Conservation (phyloP, 1,284 basidiomycete species). For the Mycena citricolor region DNA sequence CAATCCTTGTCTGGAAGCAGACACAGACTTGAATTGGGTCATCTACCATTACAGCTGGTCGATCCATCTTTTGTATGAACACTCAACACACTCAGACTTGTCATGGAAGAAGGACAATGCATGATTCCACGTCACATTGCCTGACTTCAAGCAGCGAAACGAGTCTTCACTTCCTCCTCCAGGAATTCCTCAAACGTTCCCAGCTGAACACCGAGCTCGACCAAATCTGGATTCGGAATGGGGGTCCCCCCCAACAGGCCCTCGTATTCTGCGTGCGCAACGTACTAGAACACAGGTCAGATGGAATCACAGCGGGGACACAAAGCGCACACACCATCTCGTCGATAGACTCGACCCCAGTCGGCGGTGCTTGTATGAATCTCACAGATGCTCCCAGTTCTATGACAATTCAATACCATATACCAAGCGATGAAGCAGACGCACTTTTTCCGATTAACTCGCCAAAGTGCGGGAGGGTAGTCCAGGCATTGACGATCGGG, state of each 20-base stretch:
- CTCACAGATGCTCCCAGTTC: conserved; percentile 1
- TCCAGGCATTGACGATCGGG: conserved; percentile 5
- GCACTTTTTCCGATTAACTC: conserved; percentile 8
- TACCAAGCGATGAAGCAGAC: not conserved
- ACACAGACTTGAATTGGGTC: too few species aligned
- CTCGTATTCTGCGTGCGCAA: conserved; percentile 1
- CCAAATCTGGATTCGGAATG: conserved; percentile 12
- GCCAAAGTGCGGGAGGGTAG: conserved; percentile 7
- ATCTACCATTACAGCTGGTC: too few species aligned
- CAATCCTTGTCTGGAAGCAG: too few species aligned
- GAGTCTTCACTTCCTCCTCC: conserved; percentile 1
- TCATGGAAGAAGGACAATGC: too few species aligned
- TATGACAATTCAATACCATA: not conserved
- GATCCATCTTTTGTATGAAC: too few species aligned
- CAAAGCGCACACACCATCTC: not conserved
- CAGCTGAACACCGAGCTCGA: conserved; percentile 10
- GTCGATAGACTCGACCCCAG: not conserved
- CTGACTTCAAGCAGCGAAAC: too few species aligned
- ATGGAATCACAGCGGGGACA: not conserved
- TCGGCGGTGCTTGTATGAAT: not conserved
- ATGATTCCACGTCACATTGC: too few species aligned
- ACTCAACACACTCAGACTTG: too few species aligned
- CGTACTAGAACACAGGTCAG: conserved; percentile 1
- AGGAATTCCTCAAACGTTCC: conserved; percentile 14
- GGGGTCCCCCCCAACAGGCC: conserved; percentile 4